These are phyloP conservation scores for Tolypocladium capitatum DNA, from an alignment of 2,329 filamentous ascomycete species.

Conservation along the genomic window DNA sequence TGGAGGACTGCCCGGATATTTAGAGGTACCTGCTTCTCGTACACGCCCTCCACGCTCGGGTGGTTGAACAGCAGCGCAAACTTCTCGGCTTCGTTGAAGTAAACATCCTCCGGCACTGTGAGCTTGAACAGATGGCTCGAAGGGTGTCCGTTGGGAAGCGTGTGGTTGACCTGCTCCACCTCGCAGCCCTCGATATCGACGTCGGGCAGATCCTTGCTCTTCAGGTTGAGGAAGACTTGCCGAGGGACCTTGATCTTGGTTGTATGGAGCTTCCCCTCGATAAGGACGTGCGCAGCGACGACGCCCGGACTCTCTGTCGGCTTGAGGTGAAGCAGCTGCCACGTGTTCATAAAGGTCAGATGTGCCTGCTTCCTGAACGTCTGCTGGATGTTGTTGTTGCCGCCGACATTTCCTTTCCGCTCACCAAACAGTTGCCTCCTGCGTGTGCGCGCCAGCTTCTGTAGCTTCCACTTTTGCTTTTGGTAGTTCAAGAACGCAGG, in stretches of 20 bases:
- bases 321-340: constrained; percentile 84
- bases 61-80: constrained; percentile 79
- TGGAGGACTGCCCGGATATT: constrained; percentile 78
- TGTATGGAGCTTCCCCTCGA: constrained; percentile 81
- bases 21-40: constrained; percentile 84
- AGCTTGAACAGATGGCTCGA: constrained; percentile 92
- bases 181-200: constrained; percentile 75
- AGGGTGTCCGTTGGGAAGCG: constrained; percentile 85
- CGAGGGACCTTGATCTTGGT: constrained; percentile 83
- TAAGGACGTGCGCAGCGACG: constrained; percentile 78
- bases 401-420: constrained; percentile 37
- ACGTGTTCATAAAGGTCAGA: constrained; percentile 77
- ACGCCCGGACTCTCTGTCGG: constrained; percentile 75
- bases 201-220: constrained; percentile 73
- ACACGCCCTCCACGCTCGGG: constrained; percentile 89
- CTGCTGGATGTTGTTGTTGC: constrained; percentile 48
- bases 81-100: constrained; percentile 72
- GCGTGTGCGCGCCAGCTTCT: constrained; percentile 76
- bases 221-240: constrained; percentile 83
- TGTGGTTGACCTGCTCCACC: constrained; percentile 88
- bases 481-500: constrained; percentile 81
- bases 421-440: constrained; percentile 90
- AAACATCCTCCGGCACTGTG: constrained; percentile 76
- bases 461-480: constrained; percentile 98
- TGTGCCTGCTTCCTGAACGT: constrained; percentile 88